Evolutionary conservation across 495 filamentous ascomycete species (phyloP).

Genomic region (Articulospora tetracladia): DNA sequence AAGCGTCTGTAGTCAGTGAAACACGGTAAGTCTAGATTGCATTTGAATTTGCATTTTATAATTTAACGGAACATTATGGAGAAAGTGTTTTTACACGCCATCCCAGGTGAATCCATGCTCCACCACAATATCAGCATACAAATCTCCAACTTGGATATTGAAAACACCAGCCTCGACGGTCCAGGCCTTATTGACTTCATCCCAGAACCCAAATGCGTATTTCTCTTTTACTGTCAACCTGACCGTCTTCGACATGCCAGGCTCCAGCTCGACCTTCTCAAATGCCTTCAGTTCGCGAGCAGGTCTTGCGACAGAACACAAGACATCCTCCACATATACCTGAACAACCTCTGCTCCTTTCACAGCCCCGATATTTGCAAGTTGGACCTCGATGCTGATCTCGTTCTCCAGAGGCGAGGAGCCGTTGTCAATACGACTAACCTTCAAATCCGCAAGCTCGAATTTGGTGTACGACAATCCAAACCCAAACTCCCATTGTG

Average conservation of each 20-base stretch:
- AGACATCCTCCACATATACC: slow-evolving; percentile 56
- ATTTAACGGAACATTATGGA: too few species aligned
- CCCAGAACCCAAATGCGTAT: neutral
- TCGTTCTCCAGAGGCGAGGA: slow-evolving; percentile 23
- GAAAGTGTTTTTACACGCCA: too few species aligned
- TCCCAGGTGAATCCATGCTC: too few species aligned
- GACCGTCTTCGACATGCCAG: slow-evolving; percentile 62
- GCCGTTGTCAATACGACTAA: slow-evolving; percentile 26
- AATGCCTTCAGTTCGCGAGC: slow-evolving; percentile 75
- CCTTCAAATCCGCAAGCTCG: slow-evolving; percentile 50
- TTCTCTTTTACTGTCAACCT: neutral
- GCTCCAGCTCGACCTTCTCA: slow-evolving; percentile 63
- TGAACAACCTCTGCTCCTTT: slow-evolving; percentile 72
- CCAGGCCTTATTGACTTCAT: neutral
- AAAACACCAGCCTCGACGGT: neutral
- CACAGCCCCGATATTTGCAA: slow-evolving; percentile 62
- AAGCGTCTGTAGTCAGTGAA: too few species aligned
- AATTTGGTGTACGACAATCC: slow-evolving; percentile 78
- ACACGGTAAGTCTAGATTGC: too few species aligned
- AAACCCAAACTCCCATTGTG: slow-evolving; percentile 69
- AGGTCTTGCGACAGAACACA: slow-evolving; percentile 41
- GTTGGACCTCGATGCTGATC: slow-evolving; percentile 54
- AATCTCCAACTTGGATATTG: neutral
- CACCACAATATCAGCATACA: too few species aligned
- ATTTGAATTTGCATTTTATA: too few species aligned